Evolutionary conservation across 106 monocot genomes (phyloP).

Genomic region (Dendrobium chrysotoxum): DNA sequence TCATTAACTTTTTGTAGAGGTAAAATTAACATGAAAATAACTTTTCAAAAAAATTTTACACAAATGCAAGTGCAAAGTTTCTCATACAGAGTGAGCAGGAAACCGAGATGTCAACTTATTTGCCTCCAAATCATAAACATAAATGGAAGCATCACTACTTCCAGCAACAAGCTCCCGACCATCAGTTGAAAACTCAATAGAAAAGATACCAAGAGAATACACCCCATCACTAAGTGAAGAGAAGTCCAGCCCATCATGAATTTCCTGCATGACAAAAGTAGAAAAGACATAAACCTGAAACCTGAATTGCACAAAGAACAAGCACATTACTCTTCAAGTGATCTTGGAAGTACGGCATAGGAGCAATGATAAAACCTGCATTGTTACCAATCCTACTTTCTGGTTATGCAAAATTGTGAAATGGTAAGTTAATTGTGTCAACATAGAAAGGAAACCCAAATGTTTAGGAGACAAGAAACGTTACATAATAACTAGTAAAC

Average conservation of each 20-base stretch:
- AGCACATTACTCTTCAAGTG: background rate
- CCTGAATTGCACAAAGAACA: background rate
- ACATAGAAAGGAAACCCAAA: background rate
- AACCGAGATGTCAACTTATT: conserved; percentile 62
- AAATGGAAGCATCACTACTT: conserved; percentile 65
- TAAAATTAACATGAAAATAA: background rate
- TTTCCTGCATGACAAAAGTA: conserved; percentile 49
- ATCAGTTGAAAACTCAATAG: conserved; percentile 89
- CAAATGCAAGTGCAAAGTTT: background rate
- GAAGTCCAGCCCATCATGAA: conserved; percentile 83
- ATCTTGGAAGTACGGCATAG: background rate
- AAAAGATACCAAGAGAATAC: conserved; percentile 79
- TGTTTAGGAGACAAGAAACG: too few species aligned
- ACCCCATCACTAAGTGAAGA: conserved; percentile 41
- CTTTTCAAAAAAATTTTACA: background rate
- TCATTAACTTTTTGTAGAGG: background rate
- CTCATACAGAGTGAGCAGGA: conserved; percentile 60
- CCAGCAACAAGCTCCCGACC: conserved; percentile 91
- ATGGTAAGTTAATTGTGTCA: background rate
- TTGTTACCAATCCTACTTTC: background rate
- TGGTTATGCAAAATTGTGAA: background rate
- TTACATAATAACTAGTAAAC: too few species aligned
- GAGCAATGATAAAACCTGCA: background rate
- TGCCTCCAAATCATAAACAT: conserved; percentile 81
- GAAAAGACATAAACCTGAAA: background rate